phyloP scores from a whole-genome alignment of 257 asterid species.

The Jacaranda copaia region DNA sequence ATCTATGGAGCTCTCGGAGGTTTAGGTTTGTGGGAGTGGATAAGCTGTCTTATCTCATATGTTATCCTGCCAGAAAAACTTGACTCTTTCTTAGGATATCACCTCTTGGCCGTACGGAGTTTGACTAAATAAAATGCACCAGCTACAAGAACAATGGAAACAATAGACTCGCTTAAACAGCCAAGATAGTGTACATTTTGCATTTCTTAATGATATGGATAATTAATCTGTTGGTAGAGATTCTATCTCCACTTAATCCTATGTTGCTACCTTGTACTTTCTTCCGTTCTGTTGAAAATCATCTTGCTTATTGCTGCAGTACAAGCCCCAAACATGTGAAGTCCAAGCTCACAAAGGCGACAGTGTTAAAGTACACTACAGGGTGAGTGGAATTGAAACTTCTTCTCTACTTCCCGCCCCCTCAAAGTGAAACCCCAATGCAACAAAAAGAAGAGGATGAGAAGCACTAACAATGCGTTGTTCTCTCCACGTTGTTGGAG shows the following conservation, averaged over 20 bases:
- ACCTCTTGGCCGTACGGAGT: too few species aligned
- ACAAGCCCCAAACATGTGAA: slow-evolving; percentile 81
- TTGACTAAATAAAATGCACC: too few species aligned
- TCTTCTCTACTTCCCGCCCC: not conserved
- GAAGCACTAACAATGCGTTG: not conserved
- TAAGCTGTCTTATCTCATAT: too few species aligned
- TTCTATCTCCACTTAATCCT: not conserved
- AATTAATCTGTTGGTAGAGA: not conserved
- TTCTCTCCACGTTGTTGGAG: not conserved
- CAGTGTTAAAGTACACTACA: slow-evolving; percentile 81
- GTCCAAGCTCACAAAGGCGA: slow-evolving; percentile 97
- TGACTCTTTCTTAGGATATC: too few species aligned
- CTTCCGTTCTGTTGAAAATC: slow-evolving; percentile 9
- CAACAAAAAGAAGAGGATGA: not conserved
- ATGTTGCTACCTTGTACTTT: not conserved
- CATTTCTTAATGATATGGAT: not conserved
- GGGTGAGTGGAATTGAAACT: slow-evolving; percentile 58
- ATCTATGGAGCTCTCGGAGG: too few species aligned
- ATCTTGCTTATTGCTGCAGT: slow-evolving; percentile 58
- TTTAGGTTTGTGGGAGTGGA: too few species aligned
- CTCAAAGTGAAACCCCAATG: not conserved
- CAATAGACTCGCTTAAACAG: not conserved
- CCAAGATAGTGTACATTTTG: not conserved
- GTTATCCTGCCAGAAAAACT: too few species aligned
- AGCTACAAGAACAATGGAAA: not conserved